phyloP scores from a whole-genome alignment of 257 asterid genomes.

The Salvia miltiorrhiza region DNA sequence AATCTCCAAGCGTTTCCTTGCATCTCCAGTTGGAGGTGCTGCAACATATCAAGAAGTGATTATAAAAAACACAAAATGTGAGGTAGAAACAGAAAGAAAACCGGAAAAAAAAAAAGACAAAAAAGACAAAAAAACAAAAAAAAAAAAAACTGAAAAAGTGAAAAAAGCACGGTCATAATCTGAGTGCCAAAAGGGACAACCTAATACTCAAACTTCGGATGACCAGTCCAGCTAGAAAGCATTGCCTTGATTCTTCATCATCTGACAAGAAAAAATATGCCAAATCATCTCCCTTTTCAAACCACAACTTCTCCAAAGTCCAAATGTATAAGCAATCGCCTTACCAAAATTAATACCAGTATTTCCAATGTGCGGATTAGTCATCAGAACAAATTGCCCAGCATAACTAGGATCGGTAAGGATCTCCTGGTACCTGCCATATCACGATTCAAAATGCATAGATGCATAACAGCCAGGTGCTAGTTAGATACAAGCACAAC shows the following conservation, averaged over 20 bases:
- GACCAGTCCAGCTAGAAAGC: slow-evolving; percentile 85
- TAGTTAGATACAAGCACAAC: not conserved
- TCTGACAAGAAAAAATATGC: slow-evolving; percentile 35
- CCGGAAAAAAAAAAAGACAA: not conserved
- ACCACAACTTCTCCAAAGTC: not conserved
- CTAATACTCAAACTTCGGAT: slow-evolving; percentile 91
- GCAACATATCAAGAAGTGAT: slow-evolving; percentile 24
- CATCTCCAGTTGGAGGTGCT: slow-evolving; percentile 95
- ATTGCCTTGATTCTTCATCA: slow-evolving; percentile 83
- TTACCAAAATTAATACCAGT: slow-evolving; percentile 88
- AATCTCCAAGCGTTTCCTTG: slow-evolving; percentile 70
- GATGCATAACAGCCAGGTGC: not conserved
- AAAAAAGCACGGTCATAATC: not conserved
- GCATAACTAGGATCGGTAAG: slow-evolving; percentile 98
- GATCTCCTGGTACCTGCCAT: slow-evolving; percentile 87
- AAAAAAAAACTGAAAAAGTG: not conserved
- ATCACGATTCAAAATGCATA: not conserved
- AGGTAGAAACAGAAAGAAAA: slow-evolving; percentile 1
- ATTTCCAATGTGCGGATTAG: slow-evolving; percentile 94
- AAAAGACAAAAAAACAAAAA: no score
- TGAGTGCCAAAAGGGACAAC: slow-evolving; percentile 30
- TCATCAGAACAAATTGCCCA: slow-evolving; percentile 95
- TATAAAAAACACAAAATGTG: not conserved
- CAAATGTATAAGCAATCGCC: slow-evolving; percentile 19
- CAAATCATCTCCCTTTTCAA: slow-evolving; percentile 18